phyloP scores from a whole-genome alignment of 352 stramenopile species.

The Aphanomyces euteiches region DNA sequence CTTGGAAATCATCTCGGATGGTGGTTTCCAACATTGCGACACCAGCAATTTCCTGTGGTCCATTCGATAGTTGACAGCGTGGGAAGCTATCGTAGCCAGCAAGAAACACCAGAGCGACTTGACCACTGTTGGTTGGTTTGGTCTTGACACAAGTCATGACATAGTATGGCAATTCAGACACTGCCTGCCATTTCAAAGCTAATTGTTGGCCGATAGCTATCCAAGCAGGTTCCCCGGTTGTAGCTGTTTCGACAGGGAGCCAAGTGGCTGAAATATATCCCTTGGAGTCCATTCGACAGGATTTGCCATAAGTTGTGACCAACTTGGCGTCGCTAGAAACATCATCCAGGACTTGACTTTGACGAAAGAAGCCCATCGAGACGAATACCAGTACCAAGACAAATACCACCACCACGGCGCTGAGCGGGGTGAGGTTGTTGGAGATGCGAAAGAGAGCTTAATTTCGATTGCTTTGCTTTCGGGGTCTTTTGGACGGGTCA shows the following conservation, averaged over 20 bases:
- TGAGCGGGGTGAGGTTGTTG: no score
- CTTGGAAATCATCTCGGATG: neutral
- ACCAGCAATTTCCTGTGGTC: neutral
- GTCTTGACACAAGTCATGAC: neutral
- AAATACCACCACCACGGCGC: no score
- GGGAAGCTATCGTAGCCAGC: neutral
- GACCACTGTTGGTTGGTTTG: neutral
- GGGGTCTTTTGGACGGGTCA: no score
- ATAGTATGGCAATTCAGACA: neutral
- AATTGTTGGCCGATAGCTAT: neutral
- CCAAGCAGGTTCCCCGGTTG: neutral
- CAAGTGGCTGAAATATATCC: neutral
- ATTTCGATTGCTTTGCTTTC: no score
- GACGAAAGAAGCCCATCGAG: no score
- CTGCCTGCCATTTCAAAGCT: neutral
- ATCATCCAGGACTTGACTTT: no score
- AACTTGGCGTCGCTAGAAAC: no score
- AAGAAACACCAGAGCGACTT: constrained; percentile 2
- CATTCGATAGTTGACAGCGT: neutral
- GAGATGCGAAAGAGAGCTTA: no score
- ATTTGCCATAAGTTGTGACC: neutral
- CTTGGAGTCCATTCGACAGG: neutral
- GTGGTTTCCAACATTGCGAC: constrained; percentile 18
- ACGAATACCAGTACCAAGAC: no score
- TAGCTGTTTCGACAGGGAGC: neutral